Base-by-base conservation (phyloP, 768 basidiomycete genomes). In the Ramaria rubella region DNA sequence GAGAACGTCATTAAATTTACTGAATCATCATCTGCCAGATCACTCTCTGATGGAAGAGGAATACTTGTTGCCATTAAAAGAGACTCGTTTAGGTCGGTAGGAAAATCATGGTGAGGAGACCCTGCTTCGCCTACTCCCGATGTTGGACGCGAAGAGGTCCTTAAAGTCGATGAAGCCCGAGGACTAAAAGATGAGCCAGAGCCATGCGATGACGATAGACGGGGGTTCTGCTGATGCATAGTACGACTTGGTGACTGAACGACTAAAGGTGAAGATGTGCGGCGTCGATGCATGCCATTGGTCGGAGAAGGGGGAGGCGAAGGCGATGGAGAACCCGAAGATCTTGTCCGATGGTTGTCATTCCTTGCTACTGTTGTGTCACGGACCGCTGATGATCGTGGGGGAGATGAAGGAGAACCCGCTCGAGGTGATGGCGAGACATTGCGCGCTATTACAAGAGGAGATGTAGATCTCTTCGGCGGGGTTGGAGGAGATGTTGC, bases 1-100 rank as follows among this genome's bases (percentile, higher is more conserved):
- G 88, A 87, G 63, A 91, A 89, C 4, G 87, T 87, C 69, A 87
- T 75, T 15, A 81, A 70, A 61, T 89, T 83, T 24, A 76, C 68
- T 14, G 83, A 79, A 19, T 72, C 71, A 23, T 77, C 81, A 63
- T 74, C 75, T 34, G 87, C 88, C 0, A 83, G 86, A 63, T 89
- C 87, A 60, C 78, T 82, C 62, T 85, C 72, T 60, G 82, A 84
- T 2, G 89, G 88, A 19, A 89, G 76, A n/a, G 88, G 90, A 36
- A 89, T 83, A 24, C 75, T 74, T 57, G 84, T 81, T 1, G 89
- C 87, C 44, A 85, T 72, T 36, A 91, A 77, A 3, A 90, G 72
- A 26, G 85, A 82, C 40, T 86, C 80, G 36, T 88, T 38, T 11
- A n/a, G 26, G 14, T 51, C 49, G 19, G 11, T 33, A 15, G 49